Evolutionary conservation across 805 yeast genomes (phyloP).

Genomic region (Starmerella geochares): DNA sequence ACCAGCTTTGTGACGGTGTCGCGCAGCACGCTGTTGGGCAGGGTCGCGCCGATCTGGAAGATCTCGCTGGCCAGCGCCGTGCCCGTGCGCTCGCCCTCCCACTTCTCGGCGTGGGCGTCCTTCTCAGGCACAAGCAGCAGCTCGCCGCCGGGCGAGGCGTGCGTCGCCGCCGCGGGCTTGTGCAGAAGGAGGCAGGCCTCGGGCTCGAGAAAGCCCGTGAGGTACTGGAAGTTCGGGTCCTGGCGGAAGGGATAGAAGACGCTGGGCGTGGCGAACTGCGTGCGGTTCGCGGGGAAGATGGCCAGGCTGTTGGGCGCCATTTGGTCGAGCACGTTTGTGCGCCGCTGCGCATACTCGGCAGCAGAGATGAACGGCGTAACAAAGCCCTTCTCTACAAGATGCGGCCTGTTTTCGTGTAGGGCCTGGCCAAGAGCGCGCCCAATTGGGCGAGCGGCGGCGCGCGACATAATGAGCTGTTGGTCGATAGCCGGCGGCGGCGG

Average conservation of each 20-base stretch:
- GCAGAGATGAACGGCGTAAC: conserved; percentile 84
- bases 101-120: conserved; percentile 64
- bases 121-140: conserved; percentile 82
- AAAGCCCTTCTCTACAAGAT: conserved; percentile 61
- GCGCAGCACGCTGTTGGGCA: conserved; percentile 26
- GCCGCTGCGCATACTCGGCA: conserved; percentile 64
- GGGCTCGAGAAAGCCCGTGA: conserved; percentile 91
- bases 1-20: conserved; percentile 16
- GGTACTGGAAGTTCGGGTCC: conserved; percentile 73
- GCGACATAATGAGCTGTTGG: too few species aligned
- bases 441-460: conserved; percentile 8
- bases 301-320: conserved; percentile 60
- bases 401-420: conserved; percentile 72
- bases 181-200: conserved; percentile 50
- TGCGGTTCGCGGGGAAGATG: conserved; percentile 58
- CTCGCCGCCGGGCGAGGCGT: conserved; percentile 35
- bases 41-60: conserved; percentile 77
- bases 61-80: conserved; percentile 66
- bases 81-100: conserved; percentile 95
- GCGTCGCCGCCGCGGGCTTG: conserved; percentile 37
- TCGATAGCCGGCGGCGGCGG: too few species aligned
- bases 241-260: conserved; percentile 91
- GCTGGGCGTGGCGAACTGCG: conserved; percentile 76
- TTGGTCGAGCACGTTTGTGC: conserved; percentile 46
- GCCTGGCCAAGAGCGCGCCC: conserved; percentile 65